These are phyloP conservation scores for Mikania micrantha DNA, from an alignment of 129 eudicot species.

Conservation along the genomic window DNA sequence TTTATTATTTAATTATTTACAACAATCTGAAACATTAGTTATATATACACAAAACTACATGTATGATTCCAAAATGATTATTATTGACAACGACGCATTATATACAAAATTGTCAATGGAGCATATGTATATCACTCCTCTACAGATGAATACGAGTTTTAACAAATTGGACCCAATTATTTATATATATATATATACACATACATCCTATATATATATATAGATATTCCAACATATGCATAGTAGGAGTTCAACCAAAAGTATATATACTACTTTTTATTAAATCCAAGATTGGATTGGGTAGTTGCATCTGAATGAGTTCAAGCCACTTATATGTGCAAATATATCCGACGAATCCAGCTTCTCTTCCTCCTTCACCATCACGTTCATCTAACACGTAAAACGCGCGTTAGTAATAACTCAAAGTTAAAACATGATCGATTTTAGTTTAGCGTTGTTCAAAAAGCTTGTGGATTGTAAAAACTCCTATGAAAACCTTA, in stretches of 20 bases:
- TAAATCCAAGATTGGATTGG: constrained; percentile 67
- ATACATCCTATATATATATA: constrained; percentile 31
- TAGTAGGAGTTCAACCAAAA: constrained; percentile 26
- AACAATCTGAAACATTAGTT: not conserved
- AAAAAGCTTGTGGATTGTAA: too few species aligned
- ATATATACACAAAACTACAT: not conserved
- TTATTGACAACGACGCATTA: constrained; percentile 25
- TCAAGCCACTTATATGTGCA: constrained; percentile 62
- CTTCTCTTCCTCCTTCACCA: constrained; percentile 68
- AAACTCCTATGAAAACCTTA: too few species aligned
- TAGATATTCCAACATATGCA: constrained; percentile 25
- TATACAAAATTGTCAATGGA: constrained; percentile 26
- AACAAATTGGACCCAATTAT: constrained; percentile 18
- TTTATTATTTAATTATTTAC: not conserved
- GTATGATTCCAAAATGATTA: constrained; percentile 1
- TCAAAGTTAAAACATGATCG: not conserved
- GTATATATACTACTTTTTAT: constrained; percentile 24
- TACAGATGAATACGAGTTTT: constrained; percentile 2
- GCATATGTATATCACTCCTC: constrained; percentile 8
- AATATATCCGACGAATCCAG: constrained; percentile 67
- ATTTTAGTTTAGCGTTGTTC: too few species aligned
- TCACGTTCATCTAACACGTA: constrained; percentile 10
- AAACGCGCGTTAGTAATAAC: too few species aligned
- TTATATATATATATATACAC: constrained; percentile 19
- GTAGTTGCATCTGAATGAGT: constrained; percentile 79